These are phyloP conservation scores for Coelastrella sp. DNA, from an alignment of 139 green algal genomes.

Conservation along the genomic window DNA sequence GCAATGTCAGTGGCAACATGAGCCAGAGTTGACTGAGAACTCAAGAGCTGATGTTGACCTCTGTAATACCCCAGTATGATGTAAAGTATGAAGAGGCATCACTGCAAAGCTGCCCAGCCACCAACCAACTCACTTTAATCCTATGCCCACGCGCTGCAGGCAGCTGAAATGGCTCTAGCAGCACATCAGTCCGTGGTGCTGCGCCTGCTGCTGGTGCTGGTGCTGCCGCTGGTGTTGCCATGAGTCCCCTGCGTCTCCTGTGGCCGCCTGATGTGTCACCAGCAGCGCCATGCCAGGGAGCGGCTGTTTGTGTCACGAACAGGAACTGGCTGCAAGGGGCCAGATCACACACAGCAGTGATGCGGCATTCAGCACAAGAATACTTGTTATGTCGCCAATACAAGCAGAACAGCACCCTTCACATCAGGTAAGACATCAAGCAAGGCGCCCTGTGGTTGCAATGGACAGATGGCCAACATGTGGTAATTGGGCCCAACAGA, in stretches of 20 bases:
- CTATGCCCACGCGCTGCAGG: too few relatives aligned
- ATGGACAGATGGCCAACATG: background rate
- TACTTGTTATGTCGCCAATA: background rate
- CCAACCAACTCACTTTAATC: too few relatives aligned
- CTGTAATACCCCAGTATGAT: too few relatives aligned
- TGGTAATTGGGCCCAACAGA: background rate
- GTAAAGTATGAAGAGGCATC: too few relatives aligned
- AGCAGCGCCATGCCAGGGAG: conserved; percentile 35
- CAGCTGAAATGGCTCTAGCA: too few relatives aligned
- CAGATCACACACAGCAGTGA: background rate
- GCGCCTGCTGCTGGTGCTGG: background rate
- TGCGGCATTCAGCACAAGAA: background rate
- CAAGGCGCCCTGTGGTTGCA: background rate
- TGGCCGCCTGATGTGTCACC: background rate
- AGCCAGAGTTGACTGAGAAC: too few relatives aligned
- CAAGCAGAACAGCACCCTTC: too few relatives aligned
- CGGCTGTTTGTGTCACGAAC: conserved; percentile 5
- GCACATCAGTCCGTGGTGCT: too few relatives aligned
- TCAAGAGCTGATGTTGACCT: too few relatives aligned
- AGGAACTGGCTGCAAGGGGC: conserved; percentile 9
- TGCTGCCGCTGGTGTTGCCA: conserved; percentile 20
- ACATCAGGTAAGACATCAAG: background rate
- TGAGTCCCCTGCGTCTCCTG: background rate
- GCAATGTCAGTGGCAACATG: too few relatives aligned
- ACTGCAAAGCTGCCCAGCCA: too few relatives aligned